Evolutionary conservation across 805 yeast species (phyloP).

Genomic region (Isabelozyma heimii): DNA sequence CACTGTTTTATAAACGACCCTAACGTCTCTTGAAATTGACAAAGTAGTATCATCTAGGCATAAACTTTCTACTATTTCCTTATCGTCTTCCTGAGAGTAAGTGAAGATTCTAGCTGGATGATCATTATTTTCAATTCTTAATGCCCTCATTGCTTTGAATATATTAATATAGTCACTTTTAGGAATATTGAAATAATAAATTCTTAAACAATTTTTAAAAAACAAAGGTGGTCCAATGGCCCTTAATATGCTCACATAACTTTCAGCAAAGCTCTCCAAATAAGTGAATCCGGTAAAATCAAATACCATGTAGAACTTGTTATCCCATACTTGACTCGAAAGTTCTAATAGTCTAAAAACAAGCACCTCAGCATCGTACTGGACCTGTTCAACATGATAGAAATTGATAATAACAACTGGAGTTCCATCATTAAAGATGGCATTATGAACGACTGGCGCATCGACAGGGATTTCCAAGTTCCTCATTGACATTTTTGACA

Average conservation of each 20-base stretch:
- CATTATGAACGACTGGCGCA: conserved; percentile 53
- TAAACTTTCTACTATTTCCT: conserved; percentile 30
- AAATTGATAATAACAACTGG: conserved; percentile 62
- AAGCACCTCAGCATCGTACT: conserved; percentile 45
- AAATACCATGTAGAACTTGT: conserved; percentile 56
- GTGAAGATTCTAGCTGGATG: conserved; percentile 19
- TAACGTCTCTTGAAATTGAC: conserved; percentile 34
- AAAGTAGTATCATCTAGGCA: conserved; percentile 34
- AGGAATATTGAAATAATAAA: conserved; percentile 53
- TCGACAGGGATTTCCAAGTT: conserved; percentile 47
- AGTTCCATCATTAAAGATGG: conserved; percentile 68
- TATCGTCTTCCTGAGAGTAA: conserved; percentile 33
- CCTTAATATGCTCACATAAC: conserved; percentile 34
- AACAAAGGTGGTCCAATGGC: conserved; percentile 52
- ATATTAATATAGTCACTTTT: conserved; percentile 17
- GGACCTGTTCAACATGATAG: conserved; percentile 27
- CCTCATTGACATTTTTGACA: conserved; percentile 62
- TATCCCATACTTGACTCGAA: conserved; percentile 69
- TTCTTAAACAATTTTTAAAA: conserved; percentile 48
- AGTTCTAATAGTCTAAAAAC: conserved; percentile 62
- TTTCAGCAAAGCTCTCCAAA: conserved; percentile 15
- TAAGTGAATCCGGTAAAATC: conserved; percentile 66
- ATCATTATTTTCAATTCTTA: conserved; percentile 14
- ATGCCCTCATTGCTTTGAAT: conserved; percentile 17
- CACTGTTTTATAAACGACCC: conserved; percentile 33